Evolutionary conservation across 371 early-diverging fungal genomes (phyloP).

Genomic region (Lichtheimia hyalospora): DNA sequence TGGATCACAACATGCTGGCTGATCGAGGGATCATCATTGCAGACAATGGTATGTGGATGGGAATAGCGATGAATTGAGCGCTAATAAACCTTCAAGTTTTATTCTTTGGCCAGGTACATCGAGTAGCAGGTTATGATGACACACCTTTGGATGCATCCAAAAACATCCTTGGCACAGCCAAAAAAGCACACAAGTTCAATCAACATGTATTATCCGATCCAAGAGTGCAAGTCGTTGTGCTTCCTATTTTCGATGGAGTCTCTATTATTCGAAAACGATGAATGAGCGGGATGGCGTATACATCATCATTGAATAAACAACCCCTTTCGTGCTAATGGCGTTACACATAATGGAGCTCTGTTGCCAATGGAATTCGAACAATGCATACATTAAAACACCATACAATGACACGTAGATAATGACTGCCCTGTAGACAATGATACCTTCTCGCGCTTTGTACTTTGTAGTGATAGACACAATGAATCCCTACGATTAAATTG

Average conservation of each 20-base stretch:
- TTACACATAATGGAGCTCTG: too few species aligned
- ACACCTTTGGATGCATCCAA: conserved; percentile 14
- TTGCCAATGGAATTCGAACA: too few species aligned
- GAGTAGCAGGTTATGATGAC: conserved; percentile 17
- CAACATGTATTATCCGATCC: conserved; percentile 61
- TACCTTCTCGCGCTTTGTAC: too few species aligned
- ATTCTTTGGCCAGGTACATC: conserved; percentile 42
- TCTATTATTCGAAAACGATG: conserved; percentile 50
- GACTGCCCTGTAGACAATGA: too few species aligned
- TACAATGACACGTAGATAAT: too few species aligned
- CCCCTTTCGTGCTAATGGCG: too few species aligned
- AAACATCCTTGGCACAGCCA: conserved; percentile 37
- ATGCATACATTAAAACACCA: too few species aligned
- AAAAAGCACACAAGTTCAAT: conserved; percentile 61
- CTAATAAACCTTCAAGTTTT: conserved; percentile 23
- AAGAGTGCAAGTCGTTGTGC: conserved; percentile 56
- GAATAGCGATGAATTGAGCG: background rate
- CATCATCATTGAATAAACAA: too few species aligned
- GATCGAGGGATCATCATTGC: conserved; percentile 53
- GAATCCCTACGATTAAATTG: too few species aligned
- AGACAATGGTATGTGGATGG: conserved; percentile 51
- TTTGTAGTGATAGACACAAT: too few species aligned
- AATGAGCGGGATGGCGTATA: background rate
- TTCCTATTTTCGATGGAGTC: conserved; percentile 73
- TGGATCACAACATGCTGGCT: conserved; percentile 48